Evolutionary conservation across 2,329 filamentous ascomycete species (phyloP).

Genomic region (Hymenoscyphus salicellus): DNA sequence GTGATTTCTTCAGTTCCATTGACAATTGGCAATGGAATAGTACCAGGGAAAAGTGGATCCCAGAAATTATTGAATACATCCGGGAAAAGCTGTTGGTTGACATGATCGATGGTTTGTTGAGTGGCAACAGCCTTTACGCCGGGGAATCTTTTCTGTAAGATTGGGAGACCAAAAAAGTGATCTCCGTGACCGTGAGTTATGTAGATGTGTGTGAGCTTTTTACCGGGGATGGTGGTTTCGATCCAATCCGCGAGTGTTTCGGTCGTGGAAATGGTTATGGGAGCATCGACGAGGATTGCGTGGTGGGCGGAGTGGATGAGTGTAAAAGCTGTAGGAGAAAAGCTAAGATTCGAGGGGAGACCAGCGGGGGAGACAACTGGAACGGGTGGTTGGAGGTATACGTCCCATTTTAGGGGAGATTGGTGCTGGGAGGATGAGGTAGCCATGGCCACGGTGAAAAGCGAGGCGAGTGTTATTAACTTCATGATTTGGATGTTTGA

Average conservation of each 20-base stretch:
- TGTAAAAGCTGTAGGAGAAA: constrained; percentile 20
- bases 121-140: constrained; percentile 24
- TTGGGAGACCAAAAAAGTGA: constrained; percentile 40
- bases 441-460: neutral
- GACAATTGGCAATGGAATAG: constrained; percentile 22
- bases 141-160: constrained; percentile 35
- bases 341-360: neutral
- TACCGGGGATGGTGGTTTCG: constrained; percentile 30
- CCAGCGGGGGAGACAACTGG: neutral
- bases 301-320: constrained; percentile 22
- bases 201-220: constrained; percentile 38
- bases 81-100: constrained; percentile 22
- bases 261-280: constrained; percentile 34
- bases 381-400: neutral
- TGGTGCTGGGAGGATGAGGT: neutral
- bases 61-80: constrained; percentile 23
- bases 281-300: constrained; percentile 42
- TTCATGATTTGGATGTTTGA: neutral
- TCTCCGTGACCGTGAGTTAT: constrained; percentile 44
- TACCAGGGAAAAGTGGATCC: constrained; percentile 29
- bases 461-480: neutral
- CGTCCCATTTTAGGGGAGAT: neutral
- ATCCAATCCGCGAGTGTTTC: constrained; percentile 39
- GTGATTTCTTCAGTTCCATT: constrained; percentile 17
- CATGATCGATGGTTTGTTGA: constrained; percentile 7